Conservation (phyloP, 2,329 filamentous ascomycete genomes). For the Emergomyces orientalis region DNA sequence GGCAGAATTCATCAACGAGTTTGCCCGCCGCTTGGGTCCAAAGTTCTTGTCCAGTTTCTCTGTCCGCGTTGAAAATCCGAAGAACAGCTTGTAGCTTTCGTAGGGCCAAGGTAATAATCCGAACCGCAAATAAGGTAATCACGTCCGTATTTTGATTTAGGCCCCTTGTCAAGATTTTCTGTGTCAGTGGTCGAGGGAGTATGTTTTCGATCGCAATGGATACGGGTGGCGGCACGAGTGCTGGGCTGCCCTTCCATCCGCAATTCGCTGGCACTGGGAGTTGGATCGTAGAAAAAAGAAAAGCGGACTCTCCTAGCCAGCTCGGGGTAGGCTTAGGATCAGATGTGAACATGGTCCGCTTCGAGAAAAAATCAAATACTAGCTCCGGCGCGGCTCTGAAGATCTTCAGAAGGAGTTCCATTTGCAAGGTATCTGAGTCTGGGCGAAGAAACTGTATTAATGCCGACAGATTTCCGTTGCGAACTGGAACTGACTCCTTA, state of each 20-base stretch:
- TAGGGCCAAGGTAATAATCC: constrained; percentile 68
- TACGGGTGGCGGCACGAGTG: constrained; percentile 63
- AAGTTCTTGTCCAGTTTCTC: constrained; percentile 37
- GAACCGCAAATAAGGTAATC: constrained; percentile 72
- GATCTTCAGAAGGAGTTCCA: constrained; percentile 68
- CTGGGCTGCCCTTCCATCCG: constrained; percentile 55
- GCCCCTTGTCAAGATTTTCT: constrained; percentile 70
- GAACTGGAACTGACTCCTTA: constrained; percentile 58
- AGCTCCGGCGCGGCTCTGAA: constrained; percentile 78
- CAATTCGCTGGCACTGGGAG: constrained; percentile 64
- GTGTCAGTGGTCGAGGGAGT: constrained; percentile 69
- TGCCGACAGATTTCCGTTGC: constrained; percentile 68
- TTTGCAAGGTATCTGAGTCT: constrained; percentile 71
- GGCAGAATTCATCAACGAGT: constrained; percentile 64
- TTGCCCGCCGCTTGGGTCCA: constrained; percentile 63
- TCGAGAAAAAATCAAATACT: constrained; percentile 75
- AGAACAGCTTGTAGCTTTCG: constrained; percentile 63
- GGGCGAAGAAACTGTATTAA: constrained; percentile 73
- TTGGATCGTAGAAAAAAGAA: constrained; percentile 72
- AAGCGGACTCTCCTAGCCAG: constrained; percentile 88
- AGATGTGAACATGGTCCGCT: constrained; percentile 70
- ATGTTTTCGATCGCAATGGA: constrained; percentile 76
- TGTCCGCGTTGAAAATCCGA: constrained; percentile 48
- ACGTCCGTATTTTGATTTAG: constrained; percentile 68
- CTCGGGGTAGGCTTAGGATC: constrained; percentile 87